A percentile compares a stretch with the other conserved stretches of the same genome.
These are phyloP conservation scores for Centaurea solstitialis DNA, from an alignment of 129 eudicot species.

Conservation along the genomic window DNA sequence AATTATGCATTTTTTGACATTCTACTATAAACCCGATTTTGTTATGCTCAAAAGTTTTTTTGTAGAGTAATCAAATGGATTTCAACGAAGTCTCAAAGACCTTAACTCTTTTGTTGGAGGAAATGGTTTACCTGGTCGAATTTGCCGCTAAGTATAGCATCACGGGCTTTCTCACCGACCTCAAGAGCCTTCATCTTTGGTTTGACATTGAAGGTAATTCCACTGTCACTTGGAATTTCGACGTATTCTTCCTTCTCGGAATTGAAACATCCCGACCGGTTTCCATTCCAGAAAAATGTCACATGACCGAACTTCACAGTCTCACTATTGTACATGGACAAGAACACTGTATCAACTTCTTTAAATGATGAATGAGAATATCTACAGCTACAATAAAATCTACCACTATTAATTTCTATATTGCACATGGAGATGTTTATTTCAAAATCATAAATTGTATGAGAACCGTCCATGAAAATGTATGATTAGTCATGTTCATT, in stretches of 20 bases:
- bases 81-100: too few species aligned
- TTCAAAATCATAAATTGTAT: neutral
- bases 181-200: slow-evolving; percentile 86
- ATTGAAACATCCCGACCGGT: slow-evolving; percentile 77
- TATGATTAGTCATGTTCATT: neutral
- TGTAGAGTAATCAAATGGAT: too few species aligned
- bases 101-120: too few species aligned
- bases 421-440: neutral
- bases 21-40: too few species aligned
- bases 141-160: slow-evolving; percentile 69
- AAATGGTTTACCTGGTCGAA: slow-evolving; percentile 56
- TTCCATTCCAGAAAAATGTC: slow-evolving; percentile 87
- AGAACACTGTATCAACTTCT: neutral
- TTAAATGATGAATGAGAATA: neutral
- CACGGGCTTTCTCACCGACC: slow-evolving; percentile 76
- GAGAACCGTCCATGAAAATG: neutral
- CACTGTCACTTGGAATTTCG: slow-evolving; percentile 75
- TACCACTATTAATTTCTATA: too few species aligned
- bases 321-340: slow-evolving; percentile 41
- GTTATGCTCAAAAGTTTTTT: too few species aligned
- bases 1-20: too few species aligned
- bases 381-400: neutral
- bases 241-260: slow-evolving; percentile 73
- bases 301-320: slow-evolving; percentile 88
- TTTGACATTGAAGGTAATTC: slow-evolving; percentile 67